Evolutionary conservation across 805 yeast genomes (phyloP).

Genomic region (Yarrowia divulgata): DNA sequence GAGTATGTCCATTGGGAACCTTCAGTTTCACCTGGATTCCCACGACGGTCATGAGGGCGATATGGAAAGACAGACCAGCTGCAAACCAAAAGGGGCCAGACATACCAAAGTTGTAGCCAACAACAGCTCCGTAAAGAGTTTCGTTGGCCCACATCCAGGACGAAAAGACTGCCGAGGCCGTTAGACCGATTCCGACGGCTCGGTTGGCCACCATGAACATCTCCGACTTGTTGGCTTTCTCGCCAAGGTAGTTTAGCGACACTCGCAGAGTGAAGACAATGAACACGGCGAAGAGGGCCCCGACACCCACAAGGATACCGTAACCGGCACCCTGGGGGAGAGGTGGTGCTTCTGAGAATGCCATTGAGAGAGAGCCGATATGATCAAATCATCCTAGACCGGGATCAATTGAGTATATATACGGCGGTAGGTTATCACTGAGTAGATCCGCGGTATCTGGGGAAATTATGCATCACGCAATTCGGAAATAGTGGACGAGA

Average conservation of each 20-base stretch:
- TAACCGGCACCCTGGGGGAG: conserved; percentile 69
- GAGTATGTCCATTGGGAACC: conserved; percentile 85
- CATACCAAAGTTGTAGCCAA: conserved; percentile 56
- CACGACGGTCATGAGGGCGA: conserved; percentile 72
- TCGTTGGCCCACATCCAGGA: conserved; percentile 61
- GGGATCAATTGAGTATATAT: conserved; percentile 19
- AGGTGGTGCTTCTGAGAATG: conserved; percentile 31
- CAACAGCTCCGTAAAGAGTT: conserved; percentile 51
- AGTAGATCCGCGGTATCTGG: conserved; percentile 8
- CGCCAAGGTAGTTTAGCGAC: conserved; percentile 42
- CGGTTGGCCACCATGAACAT: conserved; percentile 53
- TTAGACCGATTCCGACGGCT: conserved; percentile 54
- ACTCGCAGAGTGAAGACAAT: conserved; percentile 49
- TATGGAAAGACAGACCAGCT: conserved; percentile 80
- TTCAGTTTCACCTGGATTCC: conserved; percentile 80
- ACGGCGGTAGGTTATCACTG: neutral
- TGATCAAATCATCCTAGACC: neutral
- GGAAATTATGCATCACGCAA: conserved; percentile 22
- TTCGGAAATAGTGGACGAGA: conserved; percentile 33
- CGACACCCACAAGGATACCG: conserved; percentile 81
- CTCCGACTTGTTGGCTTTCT: conserved; percentile 45
- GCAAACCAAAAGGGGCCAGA: conserved; percentile 75
- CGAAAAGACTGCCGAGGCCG: conserved; percentile 56
- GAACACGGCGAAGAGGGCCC: conserved; percentile 62
- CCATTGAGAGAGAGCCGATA: neutral